Percentiles rank a stretch among this genome's conserved stretches.
Evolutionary conservation across 352 stramenopile species (phyloP).

Genomic region (Phytophthora sojae): DNA sequence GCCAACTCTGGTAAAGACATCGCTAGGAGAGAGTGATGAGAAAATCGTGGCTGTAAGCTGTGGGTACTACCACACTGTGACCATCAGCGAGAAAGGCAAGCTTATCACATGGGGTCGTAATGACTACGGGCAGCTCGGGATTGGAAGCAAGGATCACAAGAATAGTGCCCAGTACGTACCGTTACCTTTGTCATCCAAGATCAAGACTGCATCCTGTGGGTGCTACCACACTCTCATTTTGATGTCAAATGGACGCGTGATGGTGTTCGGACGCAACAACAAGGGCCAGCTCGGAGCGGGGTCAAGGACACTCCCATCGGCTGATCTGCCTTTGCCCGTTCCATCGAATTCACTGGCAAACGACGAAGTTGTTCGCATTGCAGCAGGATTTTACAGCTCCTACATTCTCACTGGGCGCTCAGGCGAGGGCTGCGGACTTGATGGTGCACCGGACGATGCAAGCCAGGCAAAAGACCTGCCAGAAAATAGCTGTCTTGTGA

Average conservation of each 20-base stretch:
- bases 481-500: slow-evolving; percentile 63
- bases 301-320: slow-evolving; percentile 78
- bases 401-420: slow-evolving; percentile 88
- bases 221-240: slow-evolving; percentile 89
- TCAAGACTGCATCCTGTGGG: slow-evolving; percentile 79
- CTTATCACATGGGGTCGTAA: slow-evolving; percentile 88
- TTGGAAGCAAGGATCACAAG: slow-evolving; percentile 91
- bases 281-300: slow-evolving; percentile 86
- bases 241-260: slow-evolving; percentile 78
- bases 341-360: slow-evolving; percentile 78
- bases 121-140: slow-evolving; percentile 88
- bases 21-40: slow-evolving; percentile 71
- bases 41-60: slow-evolving; percentile 82
- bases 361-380: slow-evolving; percentile 85
- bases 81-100: slow-evolving; percentile 84
- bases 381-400: slow-evolving; percentile 89
- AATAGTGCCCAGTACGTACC: slow-evolving; percentile 82
- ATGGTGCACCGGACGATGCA: slow-evolving; percentile 42
- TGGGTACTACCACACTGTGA: slow-evolving; percentile 88
- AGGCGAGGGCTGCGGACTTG: slow-evolving; percentile 42
- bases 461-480: slow-evolving; percentile 63
- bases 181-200: slow-evolving; percentile 80
- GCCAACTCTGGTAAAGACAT: slow-evolving; percentile 71
- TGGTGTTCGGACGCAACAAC: slow-evolving; percentile 91
- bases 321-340: slow-evolving; percentile 80